These are phyloP conservation scores for Crithidia bombi DNA, from an alignment of 208 protist genomes.

Conservation along the genomic window DNA sequence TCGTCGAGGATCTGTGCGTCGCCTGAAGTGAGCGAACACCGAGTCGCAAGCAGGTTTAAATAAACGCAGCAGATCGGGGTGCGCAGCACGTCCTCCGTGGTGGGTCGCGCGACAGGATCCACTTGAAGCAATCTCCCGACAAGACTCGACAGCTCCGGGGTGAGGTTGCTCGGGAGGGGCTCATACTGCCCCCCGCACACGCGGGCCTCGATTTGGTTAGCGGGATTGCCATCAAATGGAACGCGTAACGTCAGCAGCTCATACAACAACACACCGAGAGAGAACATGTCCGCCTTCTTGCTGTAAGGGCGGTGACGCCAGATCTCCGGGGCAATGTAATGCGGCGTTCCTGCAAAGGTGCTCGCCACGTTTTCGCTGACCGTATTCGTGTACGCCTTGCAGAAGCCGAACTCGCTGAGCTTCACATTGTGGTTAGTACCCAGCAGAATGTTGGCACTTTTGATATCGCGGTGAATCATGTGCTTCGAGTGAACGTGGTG, in stretches of 20 bases:
- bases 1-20: too few species aligned
- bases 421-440: conserved; percentile 76
- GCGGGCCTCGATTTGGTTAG: conserved; percentile 69
- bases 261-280: conserved; percentile 86
- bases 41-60: not conserved
- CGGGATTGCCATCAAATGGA: conserved; percentile 70
- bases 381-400: conserved; percentile 42
- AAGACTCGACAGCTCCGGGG: not conserved
- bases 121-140: not conserved
- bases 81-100: not conserved
- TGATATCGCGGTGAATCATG: conserved; percentile 89
- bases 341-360: conserved; percentile 81
- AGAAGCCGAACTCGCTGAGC: conserved; percentile 82
- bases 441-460: conserved; percentile 82
- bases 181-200: conserved; percentile 47
- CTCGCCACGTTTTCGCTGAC: conserved; percentile 46
- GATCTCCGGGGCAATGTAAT: conserved; percentile 93
- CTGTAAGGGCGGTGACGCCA: conserved; percentile 88
- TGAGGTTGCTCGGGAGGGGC: conserved; percentile 24
- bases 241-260: conserved; percentile 80
- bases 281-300: conserved; percentile 93
- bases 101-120: not conserved
- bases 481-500: conserved; percentile 76
- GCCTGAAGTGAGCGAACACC: not conserved
- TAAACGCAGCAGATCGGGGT: not conserved